Conservation (phyloP, 2,329 filamentous ascomycete species). For the Fusarium sp. region DNA sequence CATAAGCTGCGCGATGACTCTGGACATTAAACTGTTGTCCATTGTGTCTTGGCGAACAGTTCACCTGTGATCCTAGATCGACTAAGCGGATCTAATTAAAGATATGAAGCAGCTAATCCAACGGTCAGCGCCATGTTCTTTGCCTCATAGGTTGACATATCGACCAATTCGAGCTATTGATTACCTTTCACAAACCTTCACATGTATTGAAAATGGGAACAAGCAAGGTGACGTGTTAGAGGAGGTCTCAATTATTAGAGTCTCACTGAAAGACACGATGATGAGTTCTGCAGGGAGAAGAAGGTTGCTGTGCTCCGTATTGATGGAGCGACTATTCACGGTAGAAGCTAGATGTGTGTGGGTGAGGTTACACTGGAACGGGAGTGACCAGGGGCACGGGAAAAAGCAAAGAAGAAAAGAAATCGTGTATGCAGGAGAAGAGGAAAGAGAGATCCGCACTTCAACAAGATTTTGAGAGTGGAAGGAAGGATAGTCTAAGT, state of each 20-base stretch:
- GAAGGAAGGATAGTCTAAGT: not conserved
- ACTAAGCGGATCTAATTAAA: slow-evolving; percentile 18
- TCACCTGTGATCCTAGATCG: not conserved
- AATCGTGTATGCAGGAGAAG: slow-evolving; percentile 44
- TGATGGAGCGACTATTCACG: not conserved
- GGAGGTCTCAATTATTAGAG: slow-evolving; percentile 22
- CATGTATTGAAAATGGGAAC: slow-evolving; percentile 14
- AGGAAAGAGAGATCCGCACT: slow-evolving; percentile 35
- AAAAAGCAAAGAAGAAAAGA: slow-evolving; percentile 43
- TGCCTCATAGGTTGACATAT: slow-evolving; percentile 8
- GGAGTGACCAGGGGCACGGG: slow-evolving; percentile 38
- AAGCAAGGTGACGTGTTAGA: slow-evolving; percentile 35
- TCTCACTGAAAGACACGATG: slow-evolving; percentile 9
- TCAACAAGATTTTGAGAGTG: slow-evolving; percentile 9
- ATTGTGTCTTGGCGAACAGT: slow-evolving; percentile 4
- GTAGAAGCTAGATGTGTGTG: slow-evolving; percentile 24
- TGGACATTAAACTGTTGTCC: not conserved
- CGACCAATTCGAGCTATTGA: slow-evolving; percentile 4
- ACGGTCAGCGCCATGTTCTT: slow-evolving; percentile 3
- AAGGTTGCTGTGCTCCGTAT: not conserved
- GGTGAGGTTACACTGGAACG: slow-evolving; percentile 36
- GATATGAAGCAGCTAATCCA: slow-evolving; percentile 18
- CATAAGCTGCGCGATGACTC: slow-evolving; percentile 6
- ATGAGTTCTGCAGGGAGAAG: not conserved
- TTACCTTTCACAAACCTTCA: not conserved